A percentile compares a stretch with the other conserved stretches of the same genome.
Evolutionary conservation across 352 stramenopile species (phyloP).

Genomic region (Globisporangium canariense): DNA sequence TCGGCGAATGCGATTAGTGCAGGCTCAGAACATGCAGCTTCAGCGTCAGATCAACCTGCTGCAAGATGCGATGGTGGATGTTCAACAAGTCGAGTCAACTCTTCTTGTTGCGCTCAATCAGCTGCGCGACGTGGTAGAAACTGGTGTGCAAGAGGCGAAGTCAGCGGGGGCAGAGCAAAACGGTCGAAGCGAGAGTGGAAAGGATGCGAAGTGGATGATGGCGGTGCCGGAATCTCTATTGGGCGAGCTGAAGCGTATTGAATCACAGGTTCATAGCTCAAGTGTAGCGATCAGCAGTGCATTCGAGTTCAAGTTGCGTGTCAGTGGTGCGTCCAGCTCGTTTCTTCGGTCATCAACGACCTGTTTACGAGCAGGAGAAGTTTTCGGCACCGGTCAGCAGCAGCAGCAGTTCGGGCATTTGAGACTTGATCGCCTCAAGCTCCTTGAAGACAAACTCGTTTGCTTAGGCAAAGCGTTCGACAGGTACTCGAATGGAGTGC

Average conservation of each 20-base stretch:
- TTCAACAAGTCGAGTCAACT: constrained; percentile 33
- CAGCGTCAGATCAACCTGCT: constrained; percentile 45
- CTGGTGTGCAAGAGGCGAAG: constrained; percentile 39
- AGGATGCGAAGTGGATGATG: constrained; percentile 40
- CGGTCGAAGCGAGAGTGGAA: constrained; percentile 3
- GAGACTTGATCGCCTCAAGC: constrained; percentile 13
- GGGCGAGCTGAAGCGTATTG: constrained; percentile 28
- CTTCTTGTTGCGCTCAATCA: constrained; percentile 32
- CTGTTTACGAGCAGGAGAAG: constrained; percentile 16
- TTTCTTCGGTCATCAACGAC: constrained; percentile 22
- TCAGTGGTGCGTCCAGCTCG: constrained; percentile 21
- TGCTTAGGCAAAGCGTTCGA: constrained; percentile 3
- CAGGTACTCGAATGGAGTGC: not conserved
- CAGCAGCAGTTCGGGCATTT: constrained; percentile 1
- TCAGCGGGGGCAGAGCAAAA: constrained; percentile 35
- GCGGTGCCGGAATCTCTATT: constrained; percentile 33
- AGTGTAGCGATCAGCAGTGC: constrained; percentile 16
- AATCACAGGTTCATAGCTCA: constrained; percentile 28
- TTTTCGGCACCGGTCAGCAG: constrained; percentile 14
- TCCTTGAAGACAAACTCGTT: constrained; percentile 9
- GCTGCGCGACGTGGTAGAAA: constrained; percentile 41
- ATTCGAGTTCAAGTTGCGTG: constrained; percentile 33
- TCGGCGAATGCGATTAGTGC: constrained; percentile 35
- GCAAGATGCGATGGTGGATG: constrained; percentile 32
- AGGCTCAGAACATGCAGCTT: constrained; percentile 65